Evolutionary conservation across 441 rosid genomes (phyloP), one percentile per base, ranked within the genome.

Genomic region (Corymbia citriodora): DNA sequence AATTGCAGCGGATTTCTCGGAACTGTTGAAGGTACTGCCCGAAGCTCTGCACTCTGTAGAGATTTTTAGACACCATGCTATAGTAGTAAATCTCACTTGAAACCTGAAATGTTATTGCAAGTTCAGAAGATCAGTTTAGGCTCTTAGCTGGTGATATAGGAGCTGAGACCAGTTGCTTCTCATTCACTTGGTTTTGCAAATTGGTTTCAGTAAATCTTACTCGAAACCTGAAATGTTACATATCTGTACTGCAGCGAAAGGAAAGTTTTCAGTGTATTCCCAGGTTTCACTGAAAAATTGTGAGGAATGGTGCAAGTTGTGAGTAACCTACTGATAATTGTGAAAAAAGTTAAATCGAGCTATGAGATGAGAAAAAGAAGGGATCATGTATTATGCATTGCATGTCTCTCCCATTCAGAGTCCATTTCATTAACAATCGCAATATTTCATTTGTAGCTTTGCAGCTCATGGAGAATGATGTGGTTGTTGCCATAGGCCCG

Each of bases 1-100:
- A 96, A 97, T 87, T 98, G 99, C 96, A 98, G 97, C 89, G 98
- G 97, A 74, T 98, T 98, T 92, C 55, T 93, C 49, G 99, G 99
- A 89, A 95, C 97, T 61, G 93, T 98, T 86, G 98, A 93, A 95
- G 99, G 99, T 97, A 96, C n/a, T 91, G 90, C 87, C 52, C 70
- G 16, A 55, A 65, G 50, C 83, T 90, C 61, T 40, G 57, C 65
- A 57, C 17, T 74, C 57, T 17, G 18, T 49, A 70, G 21, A 18
- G 29, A 82, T 49, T 40, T 40, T 40, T 55, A 40, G n/a, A 50
- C 16, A 53, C 18, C 82, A 82, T 54, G 50, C 82, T 89, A 12
- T 79, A 45, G 52, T 52, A 40, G 18, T 6, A 23, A 79, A 79
- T 79, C 85, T 45, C 23, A 23, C 85, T 23, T 12, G 85, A 79